A percentile compares a stretch with the other conserved stretches of the same genome.
These are phyloP conservation scores for Aspergillus pseudotamarii DNA, from an alignment of 2,329 filamentous ascomycete species.

Conservation along the genomic window DNA sequence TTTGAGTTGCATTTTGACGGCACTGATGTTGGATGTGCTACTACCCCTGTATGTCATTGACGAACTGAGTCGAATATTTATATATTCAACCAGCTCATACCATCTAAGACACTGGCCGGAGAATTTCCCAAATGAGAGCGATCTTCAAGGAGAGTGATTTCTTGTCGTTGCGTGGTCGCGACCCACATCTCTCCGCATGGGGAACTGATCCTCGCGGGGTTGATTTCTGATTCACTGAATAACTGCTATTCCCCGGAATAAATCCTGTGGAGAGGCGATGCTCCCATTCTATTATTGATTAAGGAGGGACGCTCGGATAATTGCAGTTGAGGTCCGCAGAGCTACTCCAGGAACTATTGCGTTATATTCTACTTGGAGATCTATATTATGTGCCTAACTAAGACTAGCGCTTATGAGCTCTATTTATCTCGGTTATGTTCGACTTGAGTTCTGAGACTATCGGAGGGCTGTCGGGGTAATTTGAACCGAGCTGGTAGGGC, in stretches of 20 bases:
- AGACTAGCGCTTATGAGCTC: background rate
- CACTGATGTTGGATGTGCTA: background rate
- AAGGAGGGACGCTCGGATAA: background rate
- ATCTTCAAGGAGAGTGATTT: background rate
- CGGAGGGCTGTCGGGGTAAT: too few relatives aligned
- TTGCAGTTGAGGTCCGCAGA: background rate
- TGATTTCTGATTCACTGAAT: background rate
- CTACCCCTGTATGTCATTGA: background rate
- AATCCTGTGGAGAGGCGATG: constrained; percentile 4
- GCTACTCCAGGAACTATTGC: background rate
- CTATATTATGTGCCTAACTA: background rate
- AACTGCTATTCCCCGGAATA: background rate
- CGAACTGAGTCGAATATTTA: background rate
- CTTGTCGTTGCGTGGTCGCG: background rate
- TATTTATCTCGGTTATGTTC: background rate
- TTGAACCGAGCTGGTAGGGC: too few relatives aligned
- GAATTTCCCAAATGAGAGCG: background rate
- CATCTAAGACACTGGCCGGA: background rate
- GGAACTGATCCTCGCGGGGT: background rate
- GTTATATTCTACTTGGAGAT: background rate
- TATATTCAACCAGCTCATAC: background rate
- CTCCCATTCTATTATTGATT: background rate
- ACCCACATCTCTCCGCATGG: background rate
- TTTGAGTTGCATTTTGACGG: background rate
- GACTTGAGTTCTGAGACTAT: background rate